Percentiles rank a stretch among this genome's conserved stretches.
phyloP scores from a whole-genome alignment of 1,284 basidiomycete genomes.

The Ceratobasidium sp. region DNA sequence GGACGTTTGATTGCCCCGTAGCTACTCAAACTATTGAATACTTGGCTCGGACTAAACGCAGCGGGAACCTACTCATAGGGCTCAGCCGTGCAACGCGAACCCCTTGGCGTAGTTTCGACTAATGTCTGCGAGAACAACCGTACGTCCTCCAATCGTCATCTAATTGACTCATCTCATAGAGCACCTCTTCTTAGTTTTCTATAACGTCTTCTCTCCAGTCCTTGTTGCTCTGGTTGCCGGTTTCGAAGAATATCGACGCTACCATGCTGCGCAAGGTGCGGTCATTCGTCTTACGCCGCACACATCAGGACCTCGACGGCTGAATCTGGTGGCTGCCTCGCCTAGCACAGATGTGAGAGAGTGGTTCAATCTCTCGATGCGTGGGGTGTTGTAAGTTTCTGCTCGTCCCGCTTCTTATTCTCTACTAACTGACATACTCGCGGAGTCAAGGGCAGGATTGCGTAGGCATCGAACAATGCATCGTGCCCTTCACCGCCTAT shows the following conservation, averaged over 20 bases:
- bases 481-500: constrained; percentile 84
- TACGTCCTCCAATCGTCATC: constrained; percentile 58
- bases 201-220: constrained; percentile 94
- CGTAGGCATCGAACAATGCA: constrained; percentile 93
- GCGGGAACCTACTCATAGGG: constrained; percentile 80
- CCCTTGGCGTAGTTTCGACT: constrained; percentile 92
- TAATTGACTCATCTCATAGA: neutral
- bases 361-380: constrained; percentile 82
- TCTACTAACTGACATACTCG: constrained; percentile 40
- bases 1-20: constrained; percentile 91
- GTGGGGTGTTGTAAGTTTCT: constrained; percentile 82
- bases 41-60: constrained; percentile 77
- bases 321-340: constrained; percentile 82
- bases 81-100: constrained; percentile 85
- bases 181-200: constrained; percentile 71
- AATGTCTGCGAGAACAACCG: constrained; percentile 97
- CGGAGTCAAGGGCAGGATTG: constrained; percentile 95
- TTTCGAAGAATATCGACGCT: constrained; percentile 86
- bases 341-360: constrained; percentile 78
- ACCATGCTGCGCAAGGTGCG: constrained; percentile 82
- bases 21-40: constrained; percentile 83
- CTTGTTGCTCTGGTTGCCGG: constrained; percentile 91
- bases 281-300: constrained; percentile 89
- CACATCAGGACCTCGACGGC: constrained; percentile 90
- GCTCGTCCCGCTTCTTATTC: neutral